Base-by-base conservation (phyloP, 352 stramenopile species). In the Aphanomyces euteiches region DNA sequence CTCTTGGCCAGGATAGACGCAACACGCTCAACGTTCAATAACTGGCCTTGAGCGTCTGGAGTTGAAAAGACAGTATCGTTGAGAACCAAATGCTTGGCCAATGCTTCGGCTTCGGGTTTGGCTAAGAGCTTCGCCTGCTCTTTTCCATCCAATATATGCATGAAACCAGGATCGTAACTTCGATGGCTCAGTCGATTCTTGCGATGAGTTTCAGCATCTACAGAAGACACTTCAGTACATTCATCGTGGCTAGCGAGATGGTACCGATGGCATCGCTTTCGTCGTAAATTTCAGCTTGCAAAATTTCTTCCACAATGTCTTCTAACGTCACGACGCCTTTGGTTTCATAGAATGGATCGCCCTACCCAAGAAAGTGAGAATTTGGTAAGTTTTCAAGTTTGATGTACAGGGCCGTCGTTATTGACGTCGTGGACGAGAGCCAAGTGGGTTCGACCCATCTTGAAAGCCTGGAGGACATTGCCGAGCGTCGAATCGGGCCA, bases 291-390 rank as follows among this genome's bases (percentile, higher is more conserved):
- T 98, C 96, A 73, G 97, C 92, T 70, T 92, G 83, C 41, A 99
- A 77, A 72, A 99, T 99, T 68, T 98, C 90, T 74, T 99, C 96
- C 53, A 99, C 94, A 58, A 99, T 98, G 78, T 99, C 97, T 78
- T 99, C 96, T 37, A 99, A 76, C 4, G 97, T 99, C 41, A 99
- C 93, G 36, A 99, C 88, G 3, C 96, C 97, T 54, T 96, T 97
- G 15, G 99, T 82, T 77, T 98, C 90, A 75, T 99, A 99, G 56
- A 96, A 97, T 37, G 95, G 95, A 78, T 99, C 96, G 40, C 81
- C 77, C 74, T 94, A 45, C 17, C 21, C 41, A 45, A 38, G 7
- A 47, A 40, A 0, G 17, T 10, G 4, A 45, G 68, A 3, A 64
- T 38, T 15, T 37, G 67, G 38, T n/a, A 36, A 40, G n/a, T 64